phyloP scores from a whole-genome alignment of 2,329 filamentous ascomycete genomes.

The Cladosporium cucumerinum region DNA sequence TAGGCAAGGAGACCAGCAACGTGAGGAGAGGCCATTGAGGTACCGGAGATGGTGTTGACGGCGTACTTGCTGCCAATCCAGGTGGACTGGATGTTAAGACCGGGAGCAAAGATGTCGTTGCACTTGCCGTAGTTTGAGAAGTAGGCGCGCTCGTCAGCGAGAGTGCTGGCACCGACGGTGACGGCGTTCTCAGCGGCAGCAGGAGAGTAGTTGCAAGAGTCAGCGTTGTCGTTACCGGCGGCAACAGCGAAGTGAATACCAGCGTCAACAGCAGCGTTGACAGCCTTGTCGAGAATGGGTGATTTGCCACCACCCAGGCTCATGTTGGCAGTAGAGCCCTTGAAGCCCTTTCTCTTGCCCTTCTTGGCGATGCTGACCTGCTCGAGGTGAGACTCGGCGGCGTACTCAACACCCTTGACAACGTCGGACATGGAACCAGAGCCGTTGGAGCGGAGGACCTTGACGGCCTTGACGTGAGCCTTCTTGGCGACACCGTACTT shows the following conservation, averaged over 20 bases:
- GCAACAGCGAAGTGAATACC: constrained; percentile 98
- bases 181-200: constrained; percentile 87
- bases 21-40: constrained; percentile 98
- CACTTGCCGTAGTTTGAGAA: constrained; percentile 99
- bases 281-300: constrained; percentile 80
- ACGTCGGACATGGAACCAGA: constrained; percentile 99
- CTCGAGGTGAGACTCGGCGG: constrained; percentile 73
- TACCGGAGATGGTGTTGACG: constrained; percentile 98
- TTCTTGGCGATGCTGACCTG: constrained; percentile 75
- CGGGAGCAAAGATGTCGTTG: constrained; percentile 98
- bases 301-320: constrained; percentile 98
- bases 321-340: constrained; percentile 99
- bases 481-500: constrained; percentile 99
- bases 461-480: constrained; percentile 93
- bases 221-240: constrained; percentile 96
- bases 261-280: constrained; percentile 87
- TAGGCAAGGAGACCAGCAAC: constrained; percentile 95
- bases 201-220: constrained; percentile 99
- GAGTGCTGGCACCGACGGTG: constrained; percentile 91
- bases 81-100: constrained; percentile 93
- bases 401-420: constrained; percentile 96
- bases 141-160: constrained; percentile 94
- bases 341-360: constrained; percentile 92
- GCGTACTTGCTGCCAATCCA: constrained; percentile 97
- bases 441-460: constrained; percentile 95